These are phyloP conservation scores for Gynandropsis gynandra DNA, from an alignment of 345 rosid species.

Conservation along the genomic window DNA sequence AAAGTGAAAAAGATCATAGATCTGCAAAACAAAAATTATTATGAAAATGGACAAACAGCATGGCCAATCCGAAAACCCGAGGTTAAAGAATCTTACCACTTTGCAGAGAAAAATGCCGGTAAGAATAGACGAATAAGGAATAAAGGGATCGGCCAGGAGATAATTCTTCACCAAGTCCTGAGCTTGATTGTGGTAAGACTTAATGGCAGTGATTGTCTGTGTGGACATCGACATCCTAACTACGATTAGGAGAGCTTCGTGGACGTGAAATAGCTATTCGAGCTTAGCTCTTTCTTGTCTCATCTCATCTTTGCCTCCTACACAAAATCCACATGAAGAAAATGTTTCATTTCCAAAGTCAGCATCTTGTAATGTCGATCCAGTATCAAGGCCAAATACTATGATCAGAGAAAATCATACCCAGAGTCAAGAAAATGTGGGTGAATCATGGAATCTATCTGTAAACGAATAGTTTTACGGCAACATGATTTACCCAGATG, in stretches of 20 bases:
- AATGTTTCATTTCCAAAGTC: constrained; percentile 9
- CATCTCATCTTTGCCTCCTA: constrained; percentile 17
- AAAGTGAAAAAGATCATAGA: constrained; percentile 64
- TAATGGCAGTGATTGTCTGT: constrained; percentile 27
- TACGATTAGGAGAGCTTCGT: background rate
- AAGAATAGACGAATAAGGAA: constrained; percentile 71
- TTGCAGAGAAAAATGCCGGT: constrained; percentile 81
- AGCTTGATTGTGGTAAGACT: constrained; percentile 70
- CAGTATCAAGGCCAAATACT: background rate
- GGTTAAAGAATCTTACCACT: constrained; percentile 43
- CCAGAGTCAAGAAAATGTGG: constrained; percentile 8
- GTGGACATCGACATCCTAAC: constrained; percentile 25
- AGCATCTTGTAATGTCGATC: too few relatives aligned
- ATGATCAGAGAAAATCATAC: background rate
- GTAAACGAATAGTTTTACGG: background rate
- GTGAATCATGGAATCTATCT: background rate
- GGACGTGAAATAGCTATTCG: background rate
- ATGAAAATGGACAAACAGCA: background rate
- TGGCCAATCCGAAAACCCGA: background rate
- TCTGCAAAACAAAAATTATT: constrained; percentile 27
- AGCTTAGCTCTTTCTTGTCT: constrained; percentile 9
- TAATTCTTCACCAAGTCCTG: constrained; percentile 56
- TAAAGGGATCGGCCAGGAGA: constrained; percentile 57
- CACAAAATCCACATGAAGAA: background rate
- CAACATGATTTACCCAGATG: constrained; percentile 1